Evolutionary conservation across 768 basidiomycete genomes (phyloP).

Genomic region (Lentinula aciculospora): DNA sequence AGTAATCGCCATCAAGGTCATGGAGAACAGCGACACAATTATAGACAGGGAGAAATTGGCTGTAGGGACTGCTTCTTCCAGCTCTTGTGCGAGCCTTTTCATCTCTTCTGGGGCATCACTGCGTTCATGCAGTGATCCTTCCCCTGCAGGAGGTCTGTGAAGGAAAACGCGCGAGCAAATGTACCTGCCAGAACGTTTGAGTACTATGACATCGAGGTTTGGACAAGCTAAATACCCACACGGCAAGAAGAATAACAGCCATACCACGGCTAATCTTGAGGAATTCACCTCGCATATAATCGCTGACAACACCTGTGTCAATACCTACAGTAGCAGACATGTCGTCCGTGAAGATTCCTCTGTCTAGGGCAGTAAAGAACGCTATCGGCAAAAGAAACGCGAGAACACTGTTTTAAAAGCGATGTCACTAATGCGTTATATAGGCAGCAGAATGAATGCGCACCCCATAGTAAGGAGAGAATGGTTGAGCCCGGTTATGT

Average conservation of each 20-base stretch:
- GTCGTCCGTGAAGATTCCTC: conserved; percentile 12
- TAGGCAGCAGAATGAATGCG: conserved; percentile 4
- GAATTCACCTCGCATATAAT: conserved; percentile 25
- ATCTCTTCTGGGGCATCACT: conserved; percentile 22
- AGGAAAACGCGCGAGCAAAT: conserved; percentile 18
- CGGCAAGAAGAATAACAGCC: conserved; percentile 32
- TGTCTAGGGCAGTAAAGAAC: conserved; percentile 34
- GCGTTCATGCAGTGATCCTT: conserved; percentile 31
- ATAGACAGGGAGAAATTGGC: conserved; percentile 35
- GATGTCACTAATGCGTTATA: not conserved
- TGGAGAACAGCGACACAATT: conserved; percentile 23
- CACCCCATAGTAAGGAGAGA: conserved; percentile 38
- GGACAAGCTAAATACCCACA: conserved; percentile 18
- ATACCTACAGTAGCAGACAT: not conserved
- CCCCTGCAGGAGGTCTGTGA: conserved; percentile 32
- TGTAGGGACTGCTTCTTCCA: conserved; percentile 20
- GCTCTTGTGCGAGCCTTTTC: conserved; percentile 8
- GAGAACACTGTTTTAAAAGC: conserved; percentile 28
- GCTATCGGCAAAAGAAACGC: conserved; percentile 37
- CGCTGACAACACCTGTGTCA: conserved; percentile 15
- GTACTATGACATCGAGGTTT: not conserved
- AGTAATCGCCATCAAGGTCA: conserved; percentile 34
- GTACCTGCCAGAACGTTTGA: not conserved
- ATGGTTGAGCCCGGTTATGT: conserved; percentile 36
- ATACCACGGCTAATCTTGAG: conserved; percentile 38